phyloP scores from a whole-genome alignment of 768 basidiomycete species.

The Lentinula boryana region DNA sequence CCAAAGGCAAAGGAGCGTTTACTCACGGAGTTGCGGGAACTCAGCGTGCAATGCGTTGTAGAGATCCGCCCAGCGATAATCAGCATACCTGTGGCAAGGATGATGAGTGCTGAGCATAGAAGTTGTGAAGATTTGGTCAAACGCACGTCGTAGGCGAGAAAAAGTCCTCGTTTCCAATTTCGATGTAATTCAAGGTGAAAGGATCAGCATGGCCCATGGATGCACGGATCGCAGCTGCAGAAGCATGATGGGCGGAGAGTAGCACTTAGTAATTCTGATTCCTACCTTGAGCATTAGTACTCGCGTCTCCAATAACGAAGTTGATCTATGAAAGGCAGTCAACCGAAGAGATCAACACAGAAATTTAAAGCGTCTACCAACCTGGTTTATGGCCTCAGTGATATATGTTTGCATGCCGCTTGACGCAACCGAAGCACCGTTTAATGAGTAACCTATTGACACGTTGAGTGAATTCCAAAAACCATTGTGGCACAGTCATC shows the following conservation, averaged over 20 bases:
- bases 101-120: neutral
- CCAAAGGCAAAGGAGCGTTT: too few relatives aligned
- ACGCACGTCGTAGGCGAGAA: constrained; percentile 10
- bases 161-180: constrained; percentile 52
- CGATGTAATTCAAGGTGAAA: constrained; percentile 42
- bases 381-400: constrained; percentile 51
- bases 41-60: constrained; percentile 3
- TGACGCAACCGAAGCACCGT: constrained; percentile 37
- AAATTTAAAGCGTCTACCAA: constrained; percentile 9
- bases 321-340: constrained; percentile 35
- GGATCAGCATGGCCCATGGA: constrained; percentile 52
- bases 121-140: neutral
- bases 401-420: constrained; percentile 40
- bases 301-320: constrained; percentile 53
- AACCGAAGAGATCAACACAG: neutral
- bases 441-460: constrained; percentile 32
- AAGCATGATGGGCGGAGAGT: neutral
- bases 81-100: constrained; percentile 17
- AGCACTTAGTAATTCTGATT: too few relatives aligned
- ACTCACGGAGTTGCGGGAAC: constrained; percentile 11
- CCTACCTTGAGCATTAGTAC: constrained; percentile 34
- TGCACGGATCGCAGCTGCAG: constrained; percentile 42
- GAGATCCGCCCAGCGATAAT: constrained; percentile 10
- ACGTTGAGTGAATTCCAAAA: neutral
- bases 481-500: neutral